Percentiles rank a stretch among this genome's conserved stretches.
Evolutionary conservation across 2,329 filamentous ascomycete species (phyloP).

Genomic region (Atkinsonella texensis): DNA sequence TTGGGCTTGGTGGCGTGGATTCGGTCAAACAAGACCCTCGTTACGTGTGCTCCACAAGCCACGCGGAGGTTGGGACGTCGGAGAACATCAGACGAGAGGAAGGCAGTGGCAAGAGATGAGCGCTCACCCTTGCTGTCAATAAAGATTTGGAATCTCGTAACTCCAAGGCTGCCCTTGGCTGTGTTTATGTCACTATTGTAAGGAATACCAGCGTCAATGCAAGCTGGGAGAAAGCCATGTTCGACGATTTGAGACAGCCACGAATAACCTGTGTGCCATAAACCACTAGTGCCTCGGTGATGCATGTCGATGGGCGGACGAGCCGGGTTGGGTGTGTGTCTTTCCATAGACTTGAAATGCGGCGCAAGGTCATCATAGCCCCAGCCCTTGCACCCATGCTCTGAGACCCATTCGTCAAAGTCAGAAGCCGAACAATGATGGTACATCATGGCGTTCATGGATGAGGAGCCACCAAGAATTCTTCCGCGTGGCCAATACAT

Average conservation of each 20-base stretch:
- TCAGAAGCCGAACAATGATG: constrained; percentile 12
- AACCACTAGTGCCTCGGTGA: constrained; percentile 7
- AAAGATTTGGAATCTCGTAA: constrained; percentile 10
- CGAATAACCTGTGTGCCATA: constrained; percentile 11
- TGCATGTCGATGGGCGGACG: constrained; percentile 8
- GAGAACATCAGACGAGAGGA: constrained; percentile 8
- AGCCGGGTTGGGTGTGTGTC: constrained; percentile 10
- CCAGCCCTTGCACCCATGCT: constrained; percentile 11
- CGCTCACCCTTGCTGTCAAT: constrained; percentile 10
- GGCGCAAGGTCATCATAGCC: constrained; percentile 11
- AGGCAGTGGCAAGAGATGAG: constrained; percentile 11
- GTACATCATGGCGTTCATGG: constrained; percentile 15
- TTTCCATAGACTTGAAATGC: constrained; percentile 11
- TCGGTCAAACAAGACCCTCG: constrained; percentile 9
- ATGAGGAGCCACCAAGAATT: constrained; percentile 12
- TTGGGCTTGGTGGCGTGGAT: constrained; percentile 5
- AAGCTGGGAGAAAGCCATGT: constrained; percentile 10
- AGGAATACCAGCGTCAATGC: constrained; percentile 7
- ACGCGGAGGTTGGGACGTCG: constrained; percentile 10
- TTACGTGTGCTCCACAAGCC: constrained; percentile 9
- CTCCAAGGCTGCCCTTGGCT: constrained; percentile 8
- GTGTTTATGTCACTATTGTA: constrained; percentile 10
- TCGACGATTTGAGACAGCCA: constrained; percentile 8
- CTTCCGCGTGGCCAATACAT: constrained; percentile 14
- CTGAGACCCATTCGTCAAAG: constrained; percentile 11